Evolutionary conservation across 805 yeast species (phyloP), one percentile per base, ranked within the genome.

Genomic region (Wickerhamiella allomyrinae): DNA sequence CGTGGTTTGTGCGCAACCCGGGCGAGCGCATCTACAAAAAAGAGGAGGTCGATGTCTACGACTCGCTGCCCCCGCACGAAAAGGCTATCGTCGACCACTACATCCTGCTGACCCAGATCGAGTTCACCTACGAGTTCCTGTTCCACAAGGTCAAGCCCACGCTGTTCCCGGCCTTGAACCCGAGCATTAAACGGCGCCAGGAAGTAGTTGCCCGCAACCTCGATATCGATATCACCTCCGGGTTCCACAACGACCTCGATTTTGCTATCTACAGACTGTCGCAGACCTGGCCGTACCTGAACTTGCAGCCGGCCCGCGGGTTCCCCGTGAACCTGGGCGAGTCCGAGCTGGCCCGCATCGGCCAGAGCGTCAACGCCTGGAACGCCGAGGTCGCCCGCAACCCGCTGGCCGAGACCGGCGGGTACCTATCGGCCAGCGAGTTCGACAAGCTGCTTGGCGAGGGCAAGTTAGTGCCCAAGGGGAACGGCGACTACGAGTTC

Each of bases 381-480:
- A 89, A 84, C 60, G 64, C 72, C 48, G 76, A 74, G 50, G 62
- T 81, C 37, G 70, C 79, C 29, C 67, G 77, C 5, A 70, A 76
- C 40, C 95, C 96, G 34, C 87, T 85, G 61, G 79, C 83, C 23
- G 89, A 89, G 37, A 81, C 95, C 20, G 80, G 82, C 42, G 95
- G 95, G 5, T 89, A 96, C 95, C 73, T 91, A 44, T 95, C 97
- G 14, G 95, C 85, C 57, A 94, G 85, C 57, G 76, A 85, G 80
- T 87, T 89, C 56, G 79, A 75, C 25, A 72, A 73, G 39, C 67
- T 84, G 53, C 60, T 76, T 33, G 73, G 75, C 17, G 77, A 77
- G 46, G 91, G 89, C 1, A 67, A 79, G 43, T 66, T 89, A 43
- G 75, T 73, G 41, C 70, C 76, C 47, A 70, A 69, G 15, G 74